These are phyloP conservation scores for Amanita molliuscula DNA, from an alignment of 768 basidiomycete genomes.

Conservation along the genomic window DNA sequence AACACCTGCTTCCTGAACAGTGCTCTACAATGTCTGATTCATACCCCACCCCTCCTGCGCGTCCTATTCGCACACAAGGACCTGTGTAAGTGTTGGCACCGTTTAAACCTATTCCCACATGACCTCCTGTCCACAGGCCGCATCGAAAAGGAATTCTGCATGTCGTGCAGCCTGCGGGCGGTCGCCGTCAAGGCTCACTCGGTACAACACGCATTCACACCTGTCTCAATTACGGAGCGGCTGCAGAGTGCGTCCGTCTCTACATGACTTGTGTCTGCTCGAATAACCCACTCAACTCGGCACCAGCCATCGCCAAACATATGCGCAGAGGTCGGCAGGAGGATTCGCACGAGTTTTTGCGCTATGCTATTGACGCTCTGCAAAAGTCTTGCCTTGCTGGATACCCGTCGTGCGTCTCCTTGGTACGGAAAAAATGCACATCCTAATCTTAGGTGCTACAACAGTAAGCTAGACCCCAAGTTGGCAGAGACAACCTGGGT, in stretches of 20 bases:
- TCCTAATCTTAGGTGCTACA: neutral
- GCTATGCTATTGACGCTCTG: slow-evolving; percentile 85
- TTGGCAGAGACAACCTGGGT: slow-evolving; percentile 87
- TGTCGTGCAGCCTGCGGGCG: slow-evolving; percentile 59
- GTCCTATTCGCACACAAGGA: slow-evolving; percentile 45
- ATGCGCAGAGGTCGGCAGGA: slow-evolving; percentile 91
- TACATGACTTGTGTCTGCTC: neutral
- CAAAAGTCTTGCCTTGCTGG: slow-evolving; percentile 79
- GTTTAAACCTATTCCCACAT: neutral
- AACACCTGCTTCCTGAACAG: slow-evolving; percentile 98
- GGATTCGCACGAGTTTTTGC: slow-evolving; percentile 95
- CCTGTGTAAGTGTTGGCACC: slow-evolving; percentile 42
- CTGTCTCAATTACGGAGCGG: slow-evolving; percentile 52
- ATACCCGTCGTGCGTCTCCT: slow-evolving; percentile 47
- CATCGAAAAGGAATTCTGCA: slow-evolving; percentile 57
- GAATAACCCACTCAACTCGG: slow-evolving; percentile 4
- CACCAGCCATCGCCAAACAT: slow-evolving; percentile 78
- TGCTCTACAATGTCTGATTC: slow-evolving; percentile 84
- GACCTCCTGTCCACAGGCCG: slow-evolving; percentile 18
- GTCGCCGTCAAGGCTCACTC: slow-evolving; percentile 47
- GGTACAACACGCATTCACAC: slow-evolving; percentile 42
- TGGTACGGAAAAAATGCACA: neutral
- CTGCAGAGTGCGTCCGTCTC: slow-evolving; percentile 47
- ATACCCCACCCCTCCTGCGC: slow-evolving; percentile 80
- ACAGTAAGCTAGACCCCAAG: slow-evolving; percentile 60